Evolutionary conservation across 495 filamentous ascomycete genomes (phyloP).

Genomic region (Sordaria brevicollis): DNA sequence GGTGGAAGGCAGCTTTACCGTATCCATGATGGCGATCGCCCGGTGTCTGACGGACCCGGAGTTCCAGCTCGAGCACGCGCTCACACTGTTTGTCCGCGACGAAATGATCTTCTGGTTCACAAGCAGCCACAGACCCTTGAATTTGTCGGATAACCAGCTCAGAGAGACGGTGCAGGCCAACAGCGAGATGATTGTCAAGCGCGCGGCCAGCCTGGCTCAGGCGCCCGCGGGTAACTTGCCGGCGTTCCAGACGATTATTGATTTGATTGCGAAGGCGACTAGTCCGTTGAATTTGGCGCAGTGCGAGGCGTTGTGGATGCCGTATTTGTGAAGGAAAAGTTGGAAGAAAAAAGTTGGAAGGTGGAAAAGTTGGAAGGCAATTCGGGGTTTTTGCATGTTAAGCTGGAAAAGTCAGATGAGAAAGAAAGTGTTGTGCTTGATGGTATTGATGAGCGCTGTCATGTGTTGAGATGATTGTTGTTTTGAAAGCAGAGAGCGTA

Average conservation of each 20-base stretch:
- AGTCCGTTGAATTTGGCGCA: constrained; percentile 76
- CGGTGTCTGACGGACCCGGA: constrained; percentile 90
- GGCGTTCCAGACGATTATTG: constrained; percentile 92
- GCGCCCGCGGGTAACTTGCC: constrained; percentile 58
- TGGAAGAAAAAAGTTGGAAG: background rate
- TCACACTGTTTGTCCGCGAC: constrained; percentile 88
- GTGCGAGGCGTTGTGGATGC: constrained; percentile 95
- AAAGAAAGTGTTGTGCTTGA: background rate
- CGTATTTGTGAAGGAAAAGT: constrained; percentile 55
- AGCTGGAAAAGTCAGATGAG: background rate
- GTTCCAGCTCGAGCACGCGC: constrained; percentile 80
- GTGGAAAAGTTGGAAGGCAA: background rate
- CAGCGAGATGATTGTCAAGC: constrained; percentile 81
- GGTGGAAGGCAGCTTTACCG: constrained; percentile 88
- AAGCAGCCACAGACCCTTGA: constrained; percentile 52
- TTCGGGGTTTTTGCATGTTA: background rate
- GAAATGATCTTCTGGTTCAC: constrained; percentile 98
- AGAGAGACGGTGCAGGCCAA: constrained; percentile 82
- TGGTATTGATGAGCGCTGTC: background rate
- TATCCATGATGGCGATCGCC: constrained; percentile 89
- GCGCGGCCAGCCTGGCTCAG: constrained; percentile 69
- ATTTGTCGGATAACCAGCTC: constrained; percentile 57
- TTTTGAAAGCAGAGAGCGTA: background rate
- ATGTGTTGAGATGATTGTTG: background rate
- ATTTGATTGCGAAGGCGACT: constrained; percentile 73